Evolutionary conservation across 805 yeast genomes (phyloP), one percentile per base, ranked within the genome.

Genomic region (Cyberlindnera nakhonratchasimensis): DNA sequence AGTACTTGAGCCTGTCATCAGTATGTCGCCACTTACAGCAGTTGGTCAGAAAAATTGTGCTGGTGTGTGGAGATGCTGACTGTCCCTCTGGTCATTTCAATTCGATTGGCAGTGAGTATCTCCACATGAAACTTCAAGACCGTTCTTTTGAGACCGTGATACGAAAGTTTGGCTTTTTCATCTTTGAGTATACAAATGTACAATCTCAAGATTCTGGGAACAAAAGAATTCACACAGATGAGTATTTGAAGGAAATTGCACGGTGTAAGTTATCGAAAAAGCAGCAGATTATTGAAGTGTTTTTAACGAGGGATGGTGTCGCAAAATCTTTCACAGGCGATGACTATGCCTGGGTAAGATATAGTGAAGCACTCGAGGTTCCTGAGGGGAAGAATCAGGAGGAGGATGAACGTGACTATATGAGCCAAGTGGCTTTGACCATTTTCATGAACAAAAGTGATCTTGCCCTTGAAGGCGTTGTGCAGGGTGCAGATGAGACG

Each of bases 11-110:
- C 2, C 25, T 54, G 7, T 29, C 41, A 3, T 18, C 7, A 4
- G 56, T 53, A 10, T 53, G 56, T 35, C 39, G 34, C 14, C 41
- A 28, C 8, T 43, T 55, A n/a, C 54, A 51, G 21, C 9, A 16
- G 13, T 18, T 54, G 2, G 28, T 55, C 4, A 43, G 29, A n/a
- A 14, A 30, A 8, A 39, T 47, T 14, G 60, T 55, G 16, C 40
- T 55, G 9, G 42, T 47, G 3, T 31, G 53, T 16, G 50, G 55
- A 4, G 60, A 55, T 34, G 28, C 51, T 4, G 29, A 41, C 3
- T 5, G 30, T 8, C 39, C 39, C 7, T 44, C 54, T 9, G 33
- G 26, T 0, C 28, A 29, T 11, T 54, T 54, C 48, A 36, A 34
- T 5, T 13, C 47, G 11, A 50, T 54, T 11, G 22, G 48, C 1